phyloP scores from a whole-genome alignment of 2,329 filamentous ascomycete species.

The Aspergillus awamori region DNA sequence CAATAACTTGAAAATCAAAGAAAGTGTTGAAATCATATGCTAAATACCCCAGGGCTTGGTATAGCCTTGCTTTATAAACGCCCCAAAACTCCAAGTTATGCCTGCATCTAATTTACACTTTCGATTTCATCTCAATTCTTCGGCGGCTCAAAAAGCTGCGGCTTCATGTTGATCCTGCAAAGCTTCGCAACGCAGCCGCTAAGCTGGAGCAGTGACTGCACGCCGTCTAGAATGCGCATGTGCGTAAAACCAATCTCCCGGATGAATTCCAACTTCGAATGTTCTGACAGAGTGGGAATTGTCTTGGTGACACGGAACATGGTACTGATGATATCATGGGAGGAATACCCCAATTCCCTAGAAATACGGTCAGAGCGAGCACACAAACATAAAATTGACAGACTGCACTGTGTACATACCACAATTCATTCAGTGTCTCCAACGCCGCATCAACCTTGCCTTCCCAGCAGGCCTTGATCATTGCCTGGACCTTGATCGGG shows the following conservation, averaged over 20 bases:
- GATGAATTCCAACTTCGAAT: conserved; percentile 95
- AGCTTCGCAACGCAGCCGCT: conserved; percentile 89
- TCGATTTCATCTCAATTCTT: conserved; percentile 27
- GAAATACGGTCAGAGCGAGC: conserved; percentile 5
- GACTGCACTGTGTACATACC: conserved; percentile 53
- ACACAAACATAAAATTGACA: background rate
- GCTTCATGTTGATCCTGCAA: conserved; percentile 96
- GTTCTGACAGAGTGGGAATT: conserved; percentile 86
- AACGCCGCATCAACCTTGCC: conserved; percentile 86
- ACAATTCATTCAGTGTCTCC: conserved; percentile 84
- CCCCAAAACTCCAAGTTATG: conserved; percentile 29
- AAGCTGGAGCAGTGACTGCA: conserved; percentile 91
- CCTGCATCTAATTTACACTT: conserved; percentile 14
- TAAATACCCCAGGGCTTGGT: conserved; percentile 1
- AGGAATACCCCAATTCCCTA: conserved; percentile 87
- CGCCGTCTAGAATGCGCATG: conserved; percentile 98
- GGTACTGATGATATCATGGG: conserved; percentile 97
- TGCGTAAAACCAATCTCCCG: conserved; percentile 98
- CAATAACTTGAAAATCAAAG: background rate
- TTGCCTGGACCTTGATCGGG: conserved; percentile 96
- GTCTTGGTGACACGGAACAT: conserved; percentile 99
- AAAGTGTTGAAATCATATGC: background rate
- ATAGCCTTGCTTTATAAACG: conserved; percentile 12
- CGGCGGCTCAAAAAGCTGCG: conserved; percentile 68
- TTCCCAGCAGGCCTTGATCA: conserved; percentile 97